A percentile compares a stretch with the other conserved stretches of the same genome.
These are phyloP conservation scores for Mesostigma viride DNA, from an alignment of 139 green algal species.

Conservation along the genomic window DNA sequence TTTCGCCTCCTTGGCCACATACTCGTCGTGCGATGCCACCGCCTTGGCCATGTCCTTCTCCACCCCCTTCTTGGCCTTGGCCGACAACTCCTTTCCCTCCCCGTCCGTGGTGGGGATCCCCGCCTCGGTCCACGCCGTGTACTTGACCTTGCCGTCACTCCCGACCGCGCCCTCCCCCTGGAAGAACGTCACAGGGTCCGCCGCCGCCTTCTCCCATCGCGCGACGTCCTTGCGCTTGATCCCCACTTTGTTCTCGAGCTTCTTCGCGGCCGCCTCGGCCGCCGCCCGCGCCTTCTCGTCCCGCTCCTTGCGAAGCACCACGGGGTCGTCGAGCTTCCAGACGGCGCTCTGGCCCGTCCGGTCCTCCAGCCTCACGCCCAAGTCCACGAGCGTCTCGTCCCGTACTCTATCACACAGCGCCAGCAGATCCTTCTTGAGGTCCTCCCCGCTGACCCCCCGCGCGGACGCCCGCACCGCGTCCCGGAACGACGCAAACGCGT, in stretches of 20 bases:
- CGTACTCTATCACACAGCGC: constrained; percentile 60
- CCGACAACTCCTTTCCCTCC: constrained; percentile 50
- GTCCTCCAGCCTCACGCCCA: constrained; percentile 90
- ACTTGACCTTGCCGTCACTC: constrained; percentile 23
- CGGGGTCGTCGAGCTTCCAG: constrained; percentile 88
- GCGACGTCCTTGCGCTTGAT: constrained; percentile 53
- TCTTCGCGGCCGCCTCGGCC: constrained; percentile 52
- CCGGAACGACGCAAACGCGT: constrained; percentile 66
- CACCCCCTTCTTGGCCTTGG: constrained; percentile 16
- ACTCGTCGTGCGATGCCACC: constrained; percentile 9
- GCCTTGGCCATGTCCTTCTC: constrained; percentile 28
- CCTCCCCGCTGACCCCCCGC: constrained; percentile 1
- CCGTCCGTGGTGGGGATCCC: constrained; percentile 69
- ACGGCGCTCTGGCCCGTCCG: constrained; percentile 54
- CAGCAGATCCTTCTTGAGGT: constrained; percentile 40
- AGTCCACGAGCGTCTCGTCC: constrained; percentile 66
- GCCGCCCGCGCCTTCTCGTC: constrained; percentile 30
- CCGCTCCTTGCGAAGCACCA: constrained; percentile 54
- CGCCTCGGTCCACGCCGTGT: constrained; percentile 48
- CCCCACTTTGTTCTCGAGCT: constrained; percentile 37
- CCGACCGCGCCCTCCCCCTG: neutral
- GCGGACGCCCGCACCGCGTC: constrained; percentile 47
- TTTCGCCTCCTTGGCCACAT: constrained; percentile 14
- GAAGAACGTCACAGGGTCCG: constrained; percentile 20
- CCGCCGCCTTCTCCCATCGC: constrained; percentile 14